phyloP scores from a whole-genome alignment of 1,284 basidiomycete genomes.

The Ceratobasidium sp. region DNA sequence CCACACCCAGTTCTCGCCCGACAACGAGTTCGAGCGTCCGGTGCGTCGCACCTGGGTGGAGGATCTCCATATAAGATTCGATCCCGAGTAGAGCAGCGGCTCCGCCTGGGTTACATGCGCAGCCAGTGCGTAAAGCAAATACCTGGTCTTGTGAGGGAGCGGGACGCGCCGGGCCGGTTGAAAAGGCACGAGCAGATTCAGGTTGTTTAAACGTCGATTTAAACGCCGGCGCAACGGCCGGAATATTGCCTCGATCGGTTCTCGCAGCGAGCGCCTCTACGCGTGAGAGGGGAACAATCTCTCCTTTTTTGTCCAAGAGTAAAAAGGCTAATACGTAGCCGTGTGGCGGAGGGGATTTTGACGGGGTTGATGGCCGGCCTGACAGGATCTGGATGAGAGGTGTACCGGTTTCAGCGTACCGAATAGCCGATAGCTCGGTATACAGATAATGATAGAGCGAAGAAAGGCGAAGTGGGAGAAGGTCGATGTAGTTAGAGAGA shows the following conservation, averaged over 20 bases:
- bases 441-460: conserved; percentile 69
- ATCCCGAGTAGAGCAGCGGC: conserved; percentile 77
- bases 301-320: conserved; percentile 12
- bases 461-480: conserved; percentile 78
- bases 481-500: conserved; percentile 79
- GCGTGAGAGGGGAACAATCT: conserved; percentile 42
- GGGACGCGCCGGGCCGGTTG: background rate
- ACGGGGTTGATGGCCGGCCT: conserved; percentile 47
- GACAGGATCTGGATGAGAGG: conserved; percentile 74
- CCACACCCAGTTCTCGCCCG: conserved; percentile 57
- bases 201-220: conserved; percentile 37
- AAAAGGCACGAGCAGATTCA: background rate
- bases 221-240: conserved; percentile 14
- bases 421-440: conserved; percentile 66
- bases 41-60: conserved; percentile 71
- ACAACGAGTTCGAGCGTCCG: conserved; percentile 71
- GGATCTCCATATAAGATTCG: conserved; percentile 72
- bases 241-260: conserved; percentile 4
- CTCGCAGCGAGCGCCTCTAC: conserved; percentile 33
- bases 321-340: conserved; percentile 36
- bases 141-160: conserved; percentile 11
- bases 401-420: conserved; percentile 68
- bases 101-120: conserved; percentile 87
- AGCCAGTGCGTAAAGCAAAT: conserved; percentile 82
- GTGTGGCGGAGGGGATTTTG: conserved; percentile 14